Conservation (phyloP, 345 rosid species). For the Brassica nigra region DNA sequence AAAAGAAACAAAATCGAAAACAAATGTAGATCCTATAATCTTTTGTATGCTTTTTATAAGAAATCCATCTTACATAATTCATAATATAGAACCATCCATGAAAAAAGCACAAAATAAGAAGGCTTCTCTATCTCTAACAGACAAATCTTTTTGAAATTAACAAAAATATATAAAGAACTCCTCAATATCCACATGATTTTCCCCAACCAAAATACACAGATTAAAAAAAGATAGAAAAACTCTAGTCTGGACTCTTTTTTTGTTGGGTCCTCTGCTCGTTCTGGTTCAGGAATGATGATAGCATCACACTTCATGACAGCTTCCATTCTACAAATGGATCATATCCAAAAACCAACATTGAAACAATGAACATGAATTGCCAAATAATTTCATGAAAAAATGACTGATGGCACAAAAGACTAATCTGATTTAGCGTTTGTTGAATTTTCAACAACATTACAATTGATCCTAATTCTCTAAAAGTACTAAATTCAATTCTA, state of each 20-base stretch:
- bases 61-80: neutral
- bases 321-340: slow-evolving; percentile 21
- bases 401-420: neutral
- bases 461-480: neutral
- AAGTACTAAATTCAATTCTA: neutral
- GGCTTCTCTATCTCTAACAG: slow-evolving; percentile 16
- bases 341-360: neutral
- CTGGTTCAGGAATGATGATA: slow-evolving; percentile 2
- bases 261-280: neutral
- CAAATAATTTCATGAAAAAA: neutral
- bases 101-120: neutral
- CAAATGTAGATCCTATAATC: slow-evolving; percentile 5
- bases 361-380: neutral
- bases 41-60: neutral
- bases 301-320: slow-evolving; percentile 18
- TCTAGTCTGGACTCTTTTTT: slow-evolving; percentile 9
- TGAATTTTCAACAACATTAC: neutral
- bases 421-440: neutral
- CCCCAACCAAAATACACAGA: neutral
- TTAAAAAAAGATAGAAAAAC: slow-evolving; percentile 13
- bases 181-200: slow-evolving; percentile 23
- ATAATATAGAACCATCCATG: slow-evolving; percentile 10
- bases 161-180: neutral
- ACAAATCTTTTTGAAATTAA: slow-evolving; percentile 4
- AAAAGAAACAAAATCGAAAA: neutral